Percentiles rank a stretch among this genome's conserved stretches.
phyloP scores from a whole-genome alignment of 177 flowering plant species.

The Vitis hybrid region DNA sequence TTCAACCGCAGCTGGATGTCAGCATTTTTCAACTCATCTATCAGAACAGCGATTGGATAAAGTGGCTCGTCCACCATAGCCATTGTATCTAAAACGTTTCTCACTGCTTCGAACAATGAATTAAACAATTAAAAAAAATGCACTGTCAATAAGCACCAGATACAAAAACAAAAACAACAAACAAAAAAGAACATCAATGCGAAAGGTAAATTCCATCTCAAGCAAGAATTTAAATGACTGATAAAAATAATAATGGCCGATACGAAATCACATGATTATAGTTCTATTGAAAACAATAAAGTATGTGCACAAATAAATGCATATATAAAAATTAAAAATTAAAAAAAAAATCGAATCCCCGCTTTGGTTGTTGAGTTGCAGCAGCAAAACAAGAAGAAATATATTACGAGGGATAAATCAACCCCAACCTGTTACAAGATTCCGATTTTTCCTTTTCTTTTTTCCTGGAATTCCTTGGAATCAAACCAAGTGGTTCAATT shows the following conservation, averaged over 20 bases:
- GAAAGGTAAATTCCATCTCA: neutral
- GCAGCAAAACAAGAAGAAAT: neutral
- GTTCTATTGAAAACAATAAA: neutral
- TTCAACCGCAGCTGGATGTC: constrained; percentile 78
- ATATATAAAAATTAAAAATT: too few relatives aligned
- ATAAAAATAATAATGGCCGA: neutral
- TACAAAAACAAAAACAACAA: too few relatives aligned
- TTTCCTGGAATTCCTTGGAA: neutral
- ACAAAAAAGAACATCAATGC: neutral
- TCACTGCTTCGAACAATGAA: constrained; percentile 1
- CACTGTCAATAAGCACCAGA: too few relatives aligned
- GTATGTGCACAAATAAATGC: neutral
- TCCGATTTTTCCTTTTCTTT: neutral
- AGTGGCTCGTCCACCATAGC: constrained; percentile 71
- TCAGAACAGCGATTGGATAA: constrained; percentile 73
- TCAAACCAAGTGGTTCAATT: neutral
- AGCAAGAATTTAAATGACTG: neutral
- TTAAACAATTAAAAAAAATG: neutral
- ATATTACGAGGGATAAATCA: neutral
- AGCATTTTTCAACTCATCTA: constrained; percentile 80
- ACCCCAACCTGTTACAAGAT: neutral
- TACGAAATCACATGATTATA: neutral
- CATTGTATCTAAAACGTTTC: constrained; percentile 33
- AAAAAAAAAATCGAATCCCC: too few relatives aligned
- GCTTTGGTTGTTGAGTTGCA: too few relatives aligned